Evolutionary conservation across 2,329 filamentous ascomycete species (phyloP).

Genomic region (Pseudohalonectria lignicola): DNA sequence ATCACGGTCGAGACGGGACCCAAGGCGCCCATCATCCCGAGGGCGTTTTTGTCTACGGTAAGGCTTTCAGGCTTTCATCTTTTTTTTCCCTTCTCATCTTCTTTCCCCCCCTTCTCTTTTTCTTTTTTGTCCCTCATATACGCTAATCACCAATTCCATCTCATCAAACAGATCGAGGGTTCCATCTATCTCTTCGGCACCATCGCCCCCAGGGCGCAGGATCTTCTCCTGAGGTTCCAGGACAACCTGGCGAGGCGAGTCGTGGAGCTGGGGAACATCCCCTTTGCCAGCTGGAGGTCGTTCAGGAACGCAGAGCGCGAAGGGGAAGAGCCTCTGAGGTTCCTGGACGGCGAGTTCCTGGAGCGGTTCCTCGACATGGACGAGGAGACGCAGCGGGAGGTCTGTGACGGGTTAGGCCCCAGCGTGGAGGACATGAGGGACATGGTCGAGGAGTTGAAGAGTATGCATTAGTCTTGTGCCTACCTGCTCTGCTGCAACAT

Average conservation of each 20-base stretch:
- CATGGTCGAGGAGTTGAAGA: constrained; percentile 49
- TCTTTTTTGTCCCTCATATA: too few species aligned
- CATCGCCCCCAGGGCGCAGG: constrained; percentile 60
- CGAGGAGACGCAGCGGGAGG: constrained; percentile 41
- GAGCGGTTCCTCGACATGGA: constrained; percentile 71
- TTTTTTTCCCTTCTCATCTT: too few species aligned
- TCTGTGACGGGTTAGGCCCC: constrained; percentile 45
- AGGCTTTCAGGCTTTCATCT: too few species aligned
- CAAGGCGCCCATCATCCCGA: constrained; percentile 61
- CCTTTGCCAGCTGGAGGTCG: constrained; percentile 71
- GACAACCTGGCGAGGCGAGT: constrained; percentile 55
- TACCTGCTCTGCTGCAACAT: too few species aligned
- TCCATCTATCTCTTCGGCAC: constrained; percentile 82
- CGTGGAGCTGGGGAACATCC: constrained; percentile 55
- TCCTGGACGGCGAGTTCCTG: constrained; percentile 85
- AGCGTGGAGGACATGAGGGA: constrained; percentile 53
- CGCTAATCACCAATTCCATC: too few species aligned
- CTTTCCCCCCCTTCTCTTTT: too few species aligned
- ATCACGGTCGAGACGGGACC: constrained; percentile 56
- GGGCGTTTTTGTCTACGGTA: constrained; percentile 83
- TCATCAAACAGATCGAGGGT: constrained; percentile 63
- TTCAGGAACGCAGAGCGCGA: constrained; percentile 65
- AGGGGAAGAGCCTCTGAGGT: constrained; percentile 68
- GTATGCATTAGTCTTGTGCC: constrained; percentile 55
- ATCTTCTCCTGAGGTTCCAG: constrained; percentile 77